These are phyloP conservation scores for Penicillium sp. DNA, from an alignment of 2,329 filamentous ascomycete genomes.

Conservation along the genomic window DNA sequence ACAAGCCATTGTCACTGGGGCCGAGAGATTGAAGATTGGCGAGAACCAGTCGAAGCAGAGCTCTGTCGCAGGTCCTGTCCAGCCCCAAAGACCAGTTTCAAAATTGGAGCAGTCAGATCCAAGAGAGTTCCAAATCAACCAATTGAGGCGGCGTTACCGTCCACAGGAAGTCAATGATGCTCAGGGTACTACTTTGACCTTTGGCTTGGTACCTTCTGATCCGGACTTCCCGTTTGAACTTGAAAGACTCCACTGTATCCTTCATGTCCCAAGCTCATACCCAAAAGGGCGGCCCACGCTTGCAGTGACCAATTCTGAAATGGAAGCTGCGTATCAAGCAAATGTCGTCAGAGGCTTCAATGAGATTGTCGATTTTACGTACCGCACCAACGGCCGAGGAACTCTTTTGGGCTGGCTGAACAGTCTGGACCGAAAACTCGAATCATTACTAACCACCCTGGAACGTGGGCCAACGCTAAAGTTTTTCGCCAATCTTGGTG, in stretches of 20 bases:
- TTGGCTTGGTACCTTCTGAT: constrained; percentile 70
- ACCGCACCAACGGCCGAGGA: constrained; percentile 39
- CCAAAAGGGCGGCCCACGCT: constrained; percentile 58
- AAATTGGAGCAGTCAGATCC: constrained; percentile 64
- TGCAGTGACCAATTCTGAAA: constrained; percentile 65
- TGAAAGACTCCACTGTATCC: constrained; percentile 63
- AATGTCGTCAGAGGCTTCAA: constrained; percentile 76
- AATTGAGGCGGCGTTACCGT: constrained; percentile 66
- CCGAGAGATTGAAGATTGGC: constrained; percentile 20
- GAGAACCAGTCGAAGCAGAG: constrained; percentile 31
- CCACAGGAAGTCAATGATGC: constrained; percentile 48
- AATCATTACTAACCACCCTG: constrained; percentile 65
- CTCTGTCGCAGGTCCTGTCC: constrained; percentile 35
- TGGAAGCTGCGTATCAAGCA: constrained; percentile 68
- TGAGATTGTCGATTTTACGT: constrained; percentile 55
- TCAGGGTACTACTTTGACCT: constrained; percentile 57
- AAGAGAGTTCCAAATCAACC: constrained; percentile 69
- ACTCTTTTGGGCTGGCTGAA: constrained; percentile 67
- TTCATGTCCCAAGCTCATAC: constrained; percentile 64
- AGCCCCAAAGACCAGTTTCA: constrained; percentile 63
- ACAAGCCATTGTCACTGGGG: constrained; percentile 11
- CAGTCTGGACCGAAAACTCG: constrained; percentile 68
- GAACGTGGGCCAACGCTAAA: constrained; percentile 71
- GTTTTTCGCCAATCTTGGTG: constrained; percentile 59
- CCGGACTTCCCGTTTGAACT: constrained; percentile 82